Base-by-base conservation (phyloP, 306 rosid genomes). In the Gillenia trifoliata region DNA sequence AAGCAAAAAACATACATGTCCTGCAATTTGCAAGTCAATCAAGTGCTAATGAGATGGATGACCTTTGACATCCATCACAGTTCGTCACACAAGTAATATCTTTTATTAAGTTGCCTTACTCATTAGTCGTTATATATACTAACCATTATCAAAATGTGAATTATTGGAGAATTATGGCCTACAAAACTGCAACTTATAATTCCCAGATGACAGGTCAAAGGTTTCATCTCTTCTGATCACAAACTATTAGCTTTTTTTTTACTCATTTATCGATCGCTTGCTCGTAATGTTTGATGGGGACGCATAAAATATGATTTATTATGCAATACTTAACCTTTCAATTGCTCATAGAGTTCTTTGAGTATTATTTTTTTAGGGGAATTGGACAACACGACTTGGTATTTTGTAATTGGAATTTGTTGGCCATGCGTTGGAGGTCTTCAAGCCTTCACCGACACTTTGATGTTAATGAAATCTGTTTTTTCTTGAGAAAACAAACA, bases 271-370 rank as follows among this genome's bases (percentile, higher is more conserved):
- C 29, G 26, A 13, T 13, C 8, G 64, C 6, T 25, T 25, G 64
- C 64, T 12, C 28, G 54, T 59, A 1, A 20, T 45, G 28, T 45
- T 15, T 77, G 75, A 77, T 57, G 64, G 25, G 43, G 5, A 15
- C 52, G 12, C 19, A 45, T 9, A 23, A 13, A 19, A 68, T 30
- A 22, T 49, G 22, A 26, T 34, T 25, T 57, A 19, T 28, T 61
- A 30, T 6, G 6, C 29, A 49, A 47, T 8, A 3, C 31, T 47
- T 79, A 82, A 56, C 90, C 86, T 67, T 84, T 82, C 86, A 78
- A 11, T 22, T 41, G 17, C 72, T 40, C 85, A 59, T 76, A 84
- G 83, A 69, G 86, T 54, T 43, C 64, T 75, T 70, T 49, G 74
- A 15, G 61, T 36, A 29, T 75, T 81, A 30, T 63, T 45, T 23